Base-by-base conservation (phyloP, 2,329 filamentous ascomycete genomes). In the Neoascochyta sp. region DNA sequence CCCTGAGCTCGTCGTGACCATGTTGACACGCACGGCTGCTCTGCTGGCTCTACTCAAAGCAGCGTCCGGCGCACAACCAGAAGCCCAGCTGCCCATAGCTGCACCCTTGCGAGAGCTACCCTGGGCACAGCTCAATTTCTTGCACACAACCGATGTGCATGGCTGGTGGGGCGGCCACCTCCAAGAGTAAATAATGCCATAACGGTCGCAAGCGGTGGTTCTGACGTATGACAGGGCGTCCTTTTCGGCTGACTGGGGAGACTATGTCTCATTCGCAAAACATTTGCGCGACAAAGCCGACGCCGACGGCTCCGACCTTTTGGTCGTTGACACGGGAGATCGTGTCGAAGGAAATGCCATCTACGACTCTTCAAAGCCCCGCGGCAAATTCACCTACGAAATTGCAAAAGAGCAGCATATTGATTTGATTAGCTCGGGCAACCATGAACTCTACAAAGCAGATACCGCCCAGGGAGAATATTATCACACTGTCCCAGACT, bases 311-410 rank as follows among this genome's bases (percentile, higher is more conserved):
- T 78, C 77, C 16, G 92, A 98, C 59, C 69, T 98, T 10, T 69
- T 98, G n/a, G 70, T 98, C n/a, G 71, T 98, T 42, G 92, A 98
- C 60, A 95, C 89, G 1, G 92, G 92, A 38, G 92, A 96, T 56
- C 78, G 90, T 5, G 78, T 95, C 49, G 92, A 96, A 63, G 88
- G 90, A 19, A 96, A 95, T 57, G 92, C 90, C 1, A 75, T 98
- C 4, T 96, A 95, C 64, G 92, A 96, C 59, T 83, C 81, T 4
- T 95, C 88, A 0, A 71, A 75, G 16, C 92, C 92, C 7, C 93
- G 93, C 57, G 92, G 92, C 13, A 74, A 81, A 53, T 95, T 88
- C 60, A 87, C 86, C 1, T 90, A 87, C 56, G 84, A 90, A 43
- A 92, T 96, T 32, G 80, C 92, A 56, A 81, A 80, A 39, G 72